Evolutionary conservation across 371 early-diverging fungal genomes (phyloP), one percentile per base, ranked within the genome.

Genomic region (Syncephalis plumigaleata): DNA sequence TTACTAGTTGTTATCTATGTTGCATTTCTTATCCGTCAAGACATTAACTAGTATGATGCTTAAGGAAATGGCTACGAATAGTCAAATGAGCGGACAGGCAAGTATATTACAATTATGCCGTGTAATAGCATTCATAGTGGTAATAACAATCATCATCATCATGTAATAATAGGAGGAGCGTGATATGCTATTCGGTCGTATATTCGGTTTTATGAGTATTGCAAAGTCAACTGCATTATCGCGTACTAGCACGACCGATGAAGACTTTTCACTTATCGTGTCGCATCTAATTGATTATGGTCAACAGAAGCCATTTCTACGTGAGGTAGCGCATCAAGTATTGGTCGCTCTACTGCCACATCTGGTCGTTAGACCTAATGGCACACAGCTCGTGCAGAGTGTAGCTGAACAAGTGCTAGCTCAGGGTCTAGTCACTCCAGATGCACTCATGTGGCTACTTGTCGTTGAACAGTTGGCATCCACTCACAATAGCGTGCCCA

Each of bases 121-220:
- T 31, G 7, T 31, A 31, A 7, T 31, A 31, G 7, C 11, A 31
- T 31, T 7, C 11, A 11, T 31, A 31, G 31, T 31, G 4, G 11
- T 31, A 31, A 31, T 31, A 7, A 31, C 18, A n/a, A n/a, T n/a
- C n/a, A n/a, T n/a, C n/a, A n/a, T n/a, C n/a, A n/a, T n/a, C n/a
- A n/a, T n/a, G n/a, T n/a, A n/a, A n/a, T n/a, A n/a, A n/a, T 76
- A 89, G 70, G 96, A 95, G 63, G 79, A 77, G 52, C 71, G 85
- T 36, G 89, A 91, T 56, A 79, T 81, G 66, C 61, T 77, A 50
- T 90, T 92, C 63, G 92, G 90, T 45, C 78, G 90, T 49, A 63
- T 91, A 45, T 91, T 95, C 64, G 87, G 91, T 13, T 60, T 78
- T 44, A 73, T 82, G 71, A 73, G 85, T 25, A 71, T 95, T 38